Evolutionary conservation across 768 basidiomycete genomes (phyloP), one percentile per base, ranked within the genome.

Genomic region (Rhizopogon vinicolor): DNA sequence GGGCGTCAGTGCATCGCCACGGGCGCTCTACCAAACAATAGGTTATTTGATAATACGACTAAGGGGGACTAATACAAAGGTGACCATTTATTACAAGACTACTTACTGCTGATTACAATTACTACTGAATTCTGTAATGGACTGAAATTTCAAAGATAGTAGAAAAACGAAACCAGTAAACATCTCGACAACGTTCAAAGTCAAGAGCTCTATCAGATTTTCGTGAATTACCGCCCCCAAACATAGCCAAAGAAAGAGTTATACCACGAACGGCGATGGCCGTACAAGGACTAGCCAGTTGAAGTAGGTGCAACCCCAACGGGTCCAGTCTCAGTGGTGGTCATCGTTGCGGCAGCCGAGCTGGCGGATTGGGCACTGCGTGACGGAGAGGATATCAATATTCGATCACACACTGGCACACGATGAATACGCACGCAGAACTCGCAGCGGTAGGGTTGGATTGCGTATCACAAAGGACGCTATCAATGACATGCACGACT

Each of bases 401-500:
- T 49, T 16, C 3, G 18, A n/a, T 4, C 7, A 48, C 35, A 37
- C 5, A 6, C 19, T 49, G 57, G 3, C 5, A 39, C 3, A 22
- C 3, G 35, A 37, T 22, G 5, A 25, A 37, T 22, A 74, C 82
- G 64, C 64, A 86, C 83, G 83, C 84, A 54, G 78, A 75, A 44
- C 67, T 73, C 5, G 84, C 86, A 1, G 75, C 77, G 5, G 60
- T 59, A 8, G 72, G 44, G 62, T 86, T 68, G 2, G 56, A 60
- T 7, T 74, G 65, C 3, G 74, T 70, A 65, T 82, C 76, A 14
- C 81, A 41, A 33, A 88, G 73, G 9, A 85, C 81, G 16, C 69
- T 60, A 59, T 85, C 74, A 56, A 87, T 77, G 41, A 85, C 65
- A 65, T 91, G 87, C 8, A 87, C 66, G 41, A 90, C 89, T 44